Evolutionary conservation across 1,284 basidiomycete genomes (phyloP).

Genomic region (Ustilago hordei): DNA sequence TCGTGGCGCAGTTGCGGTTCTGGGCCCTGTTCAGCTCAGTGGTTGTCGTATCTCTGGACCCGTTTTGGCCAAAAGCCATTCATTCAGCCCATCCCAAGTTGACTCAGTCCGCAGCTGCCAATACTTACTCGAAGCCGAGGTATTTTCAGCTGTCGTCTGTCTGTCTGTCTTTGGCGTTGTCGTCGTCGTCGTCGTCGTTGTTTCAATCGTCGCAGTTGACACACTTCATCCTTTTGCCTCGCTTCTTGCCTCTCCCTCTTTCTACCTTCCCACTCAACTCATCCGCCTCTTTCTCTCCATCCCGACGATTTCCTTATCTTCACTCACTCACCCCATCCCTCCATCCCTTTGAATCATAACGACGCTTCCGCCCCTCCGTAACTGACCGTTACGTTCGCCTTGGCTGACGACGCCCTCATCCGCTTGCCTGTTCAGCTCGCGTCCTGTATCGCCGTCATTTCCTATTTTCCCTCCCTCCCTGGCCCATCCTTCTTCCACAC

Average conservation of each 20-base stretch:
- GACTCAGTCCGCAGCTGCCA: too few relatives aligned
- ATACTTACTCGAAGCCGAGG: too few relatives aligned
- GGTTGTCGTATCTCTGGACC: too few relatives aligned
- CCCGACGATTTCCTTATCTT: too few relatives aligned
- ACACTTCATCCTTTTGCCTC: neutral
- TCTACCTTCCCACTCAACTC: neutral
- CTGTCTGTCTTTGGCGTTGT: too few relatives aligned
- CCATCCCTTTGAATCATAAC: neutral
- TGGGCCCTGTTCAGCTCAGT: too few relatives aligned
- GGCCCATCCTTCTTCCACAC: neutral
- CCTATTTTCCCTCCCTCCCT: neutral
- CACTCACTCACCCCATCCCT: neutral
- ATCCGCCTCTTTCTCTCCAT: neutral
- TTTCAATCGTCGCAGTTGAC: too few relatives aligned
- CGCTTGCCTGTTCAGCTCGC: constrained; percentile 12
- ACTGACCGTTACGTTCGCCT: neutral
- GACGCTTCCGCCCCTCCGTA: constrained; percentile 2
- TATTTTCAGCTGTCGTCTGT: too few relatives aligned
- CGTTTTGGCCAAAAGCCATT: too few relatives aligned
- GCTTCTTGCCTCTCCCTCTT: neutral
- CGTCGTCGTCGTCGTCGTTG: too few relatives aligned
- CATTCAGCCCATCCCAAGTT: too few relatives aligned
- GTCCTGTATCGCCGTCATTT: neutral
- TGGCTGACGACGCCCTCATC: constrained; percentile 8
- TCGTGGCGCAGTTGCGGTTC: too few relatives aligned